Base-by-base conservation (phyloP, 306 rosid species). In the Corylus americana region DNA sequence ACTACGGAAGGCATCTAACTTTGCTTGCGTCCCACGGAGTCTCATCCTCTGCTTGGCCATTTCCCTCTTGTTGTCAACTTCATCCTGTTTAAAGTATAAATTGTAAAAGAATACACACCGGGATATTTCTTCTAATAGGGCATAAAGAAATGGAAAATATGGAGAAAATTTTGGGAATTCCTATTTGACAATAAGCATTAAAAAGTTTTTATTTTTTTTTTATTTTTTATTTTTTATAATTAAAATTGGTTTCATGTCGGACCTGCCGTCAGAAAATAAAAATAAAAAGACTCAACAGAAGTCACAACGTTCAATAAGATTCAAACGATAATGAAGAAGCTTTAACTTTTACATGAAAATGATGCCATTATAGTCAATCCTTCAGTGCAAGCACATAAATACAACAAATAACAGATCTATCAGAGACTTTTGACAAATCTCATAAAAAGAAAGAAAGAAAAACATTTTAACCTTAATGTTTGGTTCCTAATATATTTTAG, bases 11-110 rank as follows among this genome's bases (percentile, higher is more conserved):
- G 97, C 90, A 48, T 91, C 96, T 31, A 85, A 74, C 86, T 84
- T 89, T 31, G 91, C 92, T 47, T 87, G 98, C 22, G 94, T 89
- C 83, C 97, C 92, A 11, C 83, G 85, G 3, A 92, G 88, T 81
- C 95, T 85, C 92, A 89, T 89, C 79, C 88, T 85, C 12, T 84
- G 83, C 76, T 90, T 91, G 9, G 93, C 73, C 76, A 58, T 83
- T 57, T 83, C 87, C 59, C 76, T 91, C 78, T 75, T 75, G 68
- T 63, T 87, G 51, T 77, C 50, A 4, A 87, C 85, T 72, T 78
- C 81, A 73, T 85, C 90, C 98, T 94, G 87, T 67, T 78, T 79
- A 83, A 83, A 22, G 13, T 7, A 14, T 49, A 8, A 7, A 37
- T 42, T 39, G n/a, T 67, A 18, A 8, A 39, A 35, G 48, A 16